These are phyloP conservation scores for Aschersonia sp. DNA, from an alignment of 2,329 filamentous ascomycete species.

Conservation along the genomic window DNA sequence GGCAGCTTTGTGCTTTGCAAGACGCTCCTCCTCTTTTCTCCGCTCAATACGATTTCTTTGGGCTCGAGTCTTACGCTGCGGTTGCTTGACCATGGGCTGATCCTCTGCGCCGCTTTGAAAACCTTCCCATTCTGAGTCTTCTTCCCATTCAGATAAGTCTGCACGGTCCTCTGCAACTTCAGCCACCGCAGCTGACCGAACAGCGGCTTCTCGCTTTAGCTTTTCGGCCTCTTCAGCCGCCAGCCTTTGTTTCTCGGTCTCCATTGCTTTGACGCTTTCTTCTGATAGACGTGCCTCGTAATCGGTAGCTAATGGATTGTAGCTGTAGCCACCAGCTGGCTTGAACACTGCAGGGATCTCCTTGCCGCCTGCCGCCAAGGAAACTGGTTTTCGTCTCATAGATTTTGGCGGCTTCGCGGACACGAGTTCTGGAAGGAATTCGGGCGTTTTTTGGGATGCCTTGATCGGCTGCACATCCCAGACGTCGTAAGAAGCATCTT, in stretches of 20 bases:
- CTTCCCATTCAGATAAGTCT: slow-evolving; percentile 58
- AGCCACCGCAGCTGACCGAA: slow-evolving; percentile 55
- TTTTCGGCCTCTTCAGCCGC: slow-evolving; percentile 51
- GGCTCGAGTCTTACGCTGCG: slow-evolving; percentile 69
- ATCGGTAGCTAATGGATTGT: slow-evolving; percentile 80
- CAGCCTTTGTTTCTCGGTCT: slow-evolving; percentile 62
- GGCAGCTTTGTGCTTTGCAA: slow-evolving; percentile 59
- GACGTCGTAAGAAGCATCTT: slow-evolving; percentile 61
- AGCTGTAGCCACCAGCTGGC: slow-evolving; percentile 73
- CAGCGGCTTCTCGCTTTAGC: slow-evolving; percentile 52
- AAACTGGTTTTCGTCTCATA: slow-evolving; percentile 61
- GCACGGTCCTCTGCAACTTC: slow-evolving; percentile 57
- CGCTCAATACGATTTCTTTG: slow-evolving; percentile 82
- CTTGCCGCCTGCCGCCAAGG: slow-evolving; percentile 72
- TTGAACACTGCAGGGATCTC: slow-evolving; percentile 61
- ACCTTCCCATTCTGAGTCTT: slow-evolving; percentile 85
- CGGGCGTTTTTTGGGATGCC: slow-evolving; percentile 20
- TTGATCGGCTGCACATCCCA: slow-evolving; percentile 43
- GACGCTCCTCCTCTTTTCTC: slow-evolving; percentile 73
- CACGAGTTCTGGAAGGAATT: slow-evolving; percentile 52
- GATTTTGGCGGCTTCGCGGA: slow-evolving; percentile 60
- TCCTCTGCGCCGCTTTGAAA: slow-evolving; percentile 72
- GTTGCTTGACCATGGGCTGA: slow-evolving; percentile 46
- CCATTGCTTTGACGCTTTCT: slow-evolving; percentile 67
- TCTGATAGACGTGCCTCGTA: slow-evolving; percentile 64